These are phyloP conservation scores for Roridomyces roridus DNA, from an alignment of 768 basidiomycete genomes.

Conservation along the genomic window DNA sequence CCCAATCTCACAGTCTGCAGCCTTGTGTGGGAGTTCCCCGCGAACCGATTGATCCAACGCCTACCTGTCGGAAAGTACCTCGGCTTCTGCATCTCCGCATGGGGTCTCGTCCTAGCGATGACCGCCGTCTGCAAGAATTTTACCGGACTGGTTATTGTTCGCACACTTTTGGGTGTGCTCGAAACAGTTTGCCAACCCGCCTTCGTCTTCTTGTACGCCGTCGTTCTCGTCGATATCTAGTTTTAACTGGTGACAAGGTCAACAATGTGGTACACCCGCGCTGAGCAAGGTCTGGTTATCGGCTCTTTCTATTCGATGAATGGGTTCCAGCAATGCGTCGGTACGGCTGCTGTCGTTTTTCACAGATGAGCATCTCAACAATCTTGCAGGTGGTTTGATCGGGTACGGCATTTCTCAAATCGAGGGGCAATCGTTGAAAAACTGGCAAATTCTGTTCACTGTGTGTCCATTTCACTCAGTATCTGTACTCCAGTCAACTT, in stretches of 20 bases:
- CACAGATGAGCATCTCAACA: background rate
- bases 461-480: conserved; percentile 27
- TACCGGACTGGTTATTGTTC: conserved; percentile 48
- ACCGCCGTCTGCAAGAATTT: conserved; percentile 56
- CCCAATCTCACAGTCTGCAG: conserved; percentile 22
- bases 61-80: conserved; percentile 58
- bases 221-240: background rate
- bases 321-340: conserved; percentile 54
- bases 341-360: conserved; percentile 12
- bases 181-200: conserved; percentile 56
- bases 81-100: conserved; percentile 34
- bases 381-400: conserved; percentile 40
- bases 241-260: conserved; percentile 35
- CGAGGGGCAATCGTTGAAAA: conserved; percentile 44
- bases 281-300: conserved; percentile 54
- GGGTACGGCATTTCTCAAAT: conserved; percentile 57
- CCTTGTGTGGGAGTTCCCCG: conserved; percentile 52
- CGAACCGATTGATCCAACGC: conserved; percentile 53
- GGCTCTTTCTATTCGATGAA: conserved; percentile 54
- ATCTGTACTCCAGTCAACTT: too few relatives aligned
- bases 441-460: conserved; percentile 57
- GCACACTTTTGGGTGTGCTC: conserved; percentile 54
- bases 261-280: conserved; percentile 59
- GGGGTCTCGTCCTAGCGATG: conserved; percentile 55
- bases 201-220: conserved; percentile 48